Conservation (phyloP, 768 basidiomycete species). For the Agaricus blazei region DNA sequence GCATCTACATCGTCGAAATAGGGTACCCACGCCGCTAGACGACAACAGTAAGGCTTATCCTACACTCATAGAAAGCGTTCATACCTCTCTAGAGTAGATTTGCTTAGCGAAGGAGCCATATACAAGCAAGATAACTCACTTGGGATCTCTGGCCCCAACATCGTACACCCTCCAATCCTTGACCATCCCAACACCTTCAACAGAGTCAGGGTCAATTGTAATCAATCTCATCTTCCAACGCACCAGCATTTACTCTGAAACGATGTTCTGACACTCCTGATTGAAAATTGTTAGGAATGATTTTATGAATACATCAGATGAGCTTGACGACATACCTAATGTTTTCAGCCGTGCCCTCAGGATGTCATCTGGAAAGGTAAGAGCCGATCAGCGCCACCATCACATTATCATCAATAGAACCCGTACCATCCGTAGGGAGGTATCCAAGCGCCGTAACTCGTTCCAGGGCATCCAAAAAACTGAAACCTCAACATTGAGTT, state of each 20-base stretch:
- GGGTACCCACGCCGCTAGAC: constrained; percentile 47
- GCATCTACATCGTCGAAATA: constrained; percentile 71
- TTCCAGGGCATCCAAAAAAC: constrained; percentile 65
- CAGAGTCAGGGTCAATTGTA: constrained; percentile 2
- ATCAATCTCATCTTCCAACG: constrained; percentile 11
- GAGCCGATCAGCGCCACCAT: neutral
- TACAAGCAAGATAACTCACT: constrained; percentile 31
- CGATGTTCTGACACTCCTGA: constrained; percentile 68
- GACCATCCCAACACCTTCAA: constrained; percentile 19
- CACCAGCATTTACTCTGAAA: constrained; percentile 52
- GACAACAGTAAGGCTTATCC: neutral
- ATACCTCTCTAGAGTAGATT: constrained; percentile 24
- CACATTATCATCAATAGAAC: too few species aligned
- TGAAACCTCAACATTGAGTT: constrained; percentile 19
- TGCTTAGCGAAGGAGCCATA: neutral
- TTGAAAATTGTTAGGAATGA: neutral
- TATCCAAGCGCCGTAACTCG: constrained; percentile 60
- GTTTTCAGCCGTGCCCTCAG: constrained; percentile 68
- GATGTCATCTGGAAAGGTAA: constrained; percentile 47
- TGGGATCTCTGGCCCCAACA: constrained; percentile 65
- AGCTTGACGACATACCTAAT: constrained; percentile 21
- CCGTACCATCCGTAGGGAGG: constrained; percentile 59
- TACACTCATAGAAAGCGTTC: neutral
- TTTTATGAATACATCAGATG: neutral
- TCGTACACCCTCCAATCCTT: constrained; percentile 45